Base-by-base conservation (phyloP, 1,139 yeast species). In the Torulaspora pretoriensis region DNA sequence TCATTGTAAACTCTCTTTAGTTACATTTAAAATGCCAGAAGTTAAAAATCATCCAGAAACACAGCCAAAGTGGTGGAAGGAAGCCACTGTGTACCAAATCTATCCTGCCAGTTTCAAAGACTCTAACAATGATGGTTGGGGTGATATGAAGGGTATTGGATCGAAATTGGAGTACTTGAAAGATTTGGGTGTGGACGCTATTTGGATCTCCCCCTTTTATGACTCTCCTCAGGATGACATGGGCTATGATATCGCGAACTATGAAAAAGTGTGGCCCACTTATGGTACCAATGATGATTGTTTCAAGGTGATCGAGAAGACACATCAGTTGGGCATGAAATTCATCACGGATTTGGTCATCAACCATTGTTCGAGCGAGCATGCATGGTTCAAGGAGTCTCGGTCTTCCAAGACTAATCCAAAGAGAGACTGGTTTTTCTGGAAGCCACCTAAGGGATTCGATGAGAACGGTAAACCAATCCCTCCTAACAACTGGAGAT, bases 161-260 rank as follows among this genome's bases (percentile, higher is more conserved):
- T 68, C 74, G 28, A 71, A 73, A 27, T 68, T 78, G 47, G 81
- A 76, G 61, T 75, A 78, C 58, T 60, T 78, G 56, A 71, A 75
- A 56, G 63, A 64, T 16, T 67, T 78, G 37, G 83, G 83, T 1
- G 69, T 69, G 16, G 80, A 76, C 49, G 69, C 75, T 27, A 65
- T 78, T 33, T 78, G 83, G 83, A 63, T 78, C 47, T 73, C 76
- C 24, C 83, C 83, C 30, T 73, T 75, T 68, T 77, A 70, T 61
- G 78, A 75, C 50, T 74, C 80, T 2, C 83, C 83, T 3, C 78
- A 75, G 55, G 75, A 74, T 36, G 83, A 78, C 55, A 78, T 78
- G 83, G 83, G 83, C 2, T 78, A 78, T 59, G 83, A 78, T 56
- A 75, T 78, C 52, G 65, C 75, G 29, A 74, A 78, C 61, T 78